phyloP scores from a whole-genome alignment of 495 filamentous ascomycete genomes.

The Penicillium canariense region DNA sequence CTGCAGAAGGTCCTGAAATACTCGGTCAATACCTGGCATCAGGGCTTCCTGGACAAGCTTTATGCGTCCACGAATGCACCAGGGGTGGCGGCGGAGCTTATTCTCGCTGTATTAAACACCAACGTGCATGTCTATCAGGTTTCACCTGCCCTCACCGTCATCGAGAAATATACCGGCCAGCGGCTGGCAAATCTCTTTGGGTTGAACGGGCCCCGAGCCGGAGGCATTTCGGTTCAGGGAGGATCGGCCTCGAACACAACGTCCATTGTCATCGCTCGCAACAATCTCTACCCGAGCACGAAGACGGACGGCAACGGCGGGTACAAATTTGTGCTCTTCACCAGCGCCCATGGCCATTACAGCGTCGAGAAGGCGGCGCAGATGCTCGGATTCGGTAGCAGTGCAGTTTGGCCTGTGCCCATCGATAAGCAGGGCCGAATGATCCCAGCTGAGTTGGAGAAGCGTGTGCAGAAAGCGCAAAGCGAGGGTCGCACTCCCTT shows the following conservation, averaged over 20 bases:
- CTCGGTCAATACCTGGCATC: slow-evolving; percentile 95
- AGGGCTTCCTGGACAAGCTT: slow-evolving; percentile 90
- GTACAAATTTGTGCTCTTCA: slow-evolving; percentile 78
- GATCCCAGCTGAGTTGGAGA: slow-evolving; percentile 61
- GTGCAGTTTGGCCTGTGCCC: slow-evolving; percentile 68
- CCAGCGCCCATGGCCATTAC: slow-evolving; percentile 86
- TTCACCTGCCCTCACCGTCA: slow-evolving; percentile 79
- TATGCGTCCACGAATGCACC: slow-evolving; percentile 85
- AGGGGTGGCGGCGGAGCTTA: slow-evolving; percentile 76
- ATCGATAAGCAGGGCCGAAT: slow-evolving; percentile 73
- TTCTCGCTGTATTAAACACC: slow-evolving; percentile 82
- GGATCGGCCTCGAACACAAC: slow-evolving; percentile 84
- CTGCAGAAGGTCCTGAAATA: slow-evolving; percentile 69
- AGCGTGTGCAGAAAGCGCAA: slow-evolving; percentile 55
- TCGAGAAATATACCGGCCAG: slow-evolving; percentile 75
- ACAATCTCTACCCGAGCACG: slow-evolving; percentile 73
- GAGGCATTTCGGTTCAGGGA: slow-evolving; percentile 84
- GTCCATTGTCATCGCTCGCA: slow-evolving; percentile 85
- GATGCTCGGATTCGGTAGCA: slow-evolving; percentile 77
- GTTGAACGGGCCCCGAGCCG: slow-evolving; percentile 67
- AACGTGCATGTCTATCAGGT: slow-evolving; percentile 89
- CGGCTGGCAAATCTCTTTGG: slow-evolving; percentile 74
- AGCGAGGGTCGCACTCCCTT: slow-evolving; percentile 73
- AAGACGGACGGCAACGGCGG: slow-evolving; percentile 67
- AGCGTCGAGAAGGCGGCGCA: slow-evolving; percentile 91